phyloP scores from a whole-genome alignment of 2,329 filamentous ascomycete genomes.

The Zelopaecilomyces penicillatus region DNA sequence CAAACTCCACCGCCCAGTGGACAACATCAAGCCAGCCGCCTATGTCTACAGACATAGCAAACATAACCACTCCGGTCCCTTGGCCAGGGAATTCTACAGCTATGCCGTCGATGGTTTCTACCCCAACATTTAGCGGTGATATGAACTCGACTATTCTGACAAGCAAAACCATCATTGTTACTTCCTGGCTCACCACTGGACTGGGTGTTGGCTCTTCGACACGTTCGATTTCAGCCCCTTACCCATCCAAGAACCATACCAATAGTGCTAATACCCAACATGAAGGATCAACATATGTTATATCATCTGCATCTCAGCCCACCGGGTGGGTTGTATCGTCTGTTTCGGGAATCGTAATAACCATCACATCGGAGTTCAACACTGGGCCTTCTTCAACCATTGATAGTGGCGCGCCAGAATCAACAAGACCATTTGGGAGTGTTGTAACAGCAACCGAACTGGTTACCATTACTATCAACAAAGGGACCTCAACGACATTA shows the following conservation, averaged over 20 bases:
- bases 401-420: too few species aligned
- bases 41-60: not conserved
- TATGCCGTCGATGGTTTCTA: too few species aligned
- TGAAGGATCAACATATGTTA: slow-evolving; percentile 6
- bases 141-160: slow-evolving; percentile 2
- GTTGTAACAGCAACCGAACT: slow-evolving; percentile 5
- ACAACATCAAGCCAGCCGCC: not conserved
- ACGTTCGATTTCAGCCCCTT: slow-evolving; percentile 3
- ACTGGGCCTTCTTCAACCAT: slow-evolving; percentile 4
- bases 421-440: slow-evolving; percentile 3
- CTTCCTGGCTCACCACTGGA: slow-evolving; percentile 8
- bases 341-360: slow-evolving; percentile 8
- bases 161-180: slow-evolving; percentile 4
- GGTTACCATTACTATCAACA: slow-evolving; percentile 6
- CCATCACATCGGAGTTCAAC: not conserved
- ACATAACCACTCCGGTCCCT: not conserved
- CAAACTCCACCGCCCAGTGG: slow-evolving; percentile 1
- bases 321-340: slow-evolving; percentile 11
- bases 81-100: too few species aligned
- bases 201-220: not conserved
- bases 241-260: slow-evolving; percentile 11
- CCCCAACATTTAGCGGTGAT: not conserved
- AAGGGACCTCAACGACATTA: not conserved
- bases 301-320: slow-evolving; percentile 5
- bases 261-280: slow-evolving; percentile 2